These are phyloP conservation scores for Kazachstania sp. DNA, from an alignment of 1,139 yeast genomes.

Conservation along the genomic window DNA sequence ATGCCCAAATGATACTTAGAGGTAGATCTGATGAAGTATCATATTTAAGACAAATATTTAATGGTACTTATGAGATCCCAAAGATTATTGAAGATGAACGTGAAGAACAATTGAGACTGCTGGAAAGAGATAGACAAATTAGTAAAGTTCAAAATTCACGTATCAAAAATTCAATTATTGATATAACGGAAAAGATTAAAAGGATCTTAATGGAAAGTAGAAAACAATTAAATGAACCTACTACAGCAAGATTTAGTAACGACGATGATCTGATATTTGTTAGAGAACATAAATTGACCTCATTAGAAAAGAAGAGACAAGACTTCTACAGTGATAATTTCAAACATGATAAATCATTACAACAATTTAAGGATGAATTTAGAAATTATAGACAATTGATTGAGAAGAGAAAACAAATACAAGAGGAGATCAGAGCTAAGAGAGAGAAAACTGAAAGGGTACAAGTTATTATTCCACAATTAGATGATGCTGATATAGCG, in stretches of 20 bases:
- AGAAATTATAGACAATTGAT: conserved; percentile 37
- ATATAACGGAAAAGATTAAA: conserved; percentile 25
- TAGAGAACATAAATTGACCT: conserved; percentile 26
- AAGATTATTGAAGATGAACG: conserved; percentile 22
- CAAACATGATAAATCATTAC: conserved; percentile 18
- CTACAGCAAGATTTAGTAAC: background rate
- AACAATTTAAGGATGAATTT: conserved; percentile 32
- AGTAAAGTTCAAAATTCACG: conserved; percentile 4
- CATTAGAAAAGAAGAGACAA: conserved; percentile 24
- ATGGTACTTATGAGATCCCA: conserved; percentile 31
- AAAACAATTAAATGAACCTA: background rate
- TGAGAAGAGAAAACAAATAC: conserved; percentile 36
- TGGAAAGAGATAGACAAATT: conserved; percentile 15
- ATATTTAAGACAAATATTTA: conserved; percentile 31
- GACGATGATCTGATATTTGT: conserved; percentile 30
- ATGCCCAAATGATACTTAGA: conserved; percentile 14
- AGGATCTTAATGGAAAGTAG: conserved; percentile 15
- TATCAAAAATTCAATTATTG: conserved; percentile 18
- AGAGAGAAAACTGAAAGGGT: conserved; percentile 23
- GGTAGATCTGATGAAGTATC: conserved; percentile 24
- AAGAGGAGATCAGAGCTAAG: conserved; percentile 33
- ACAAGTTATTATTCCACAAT: conserved; percentile 18
- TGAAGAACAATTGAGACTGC: conserved; percentile 19
- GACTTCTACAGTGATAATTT: conserved; percentile 20
- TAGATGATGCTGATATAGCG: conserved; percentile 30